Conservation (phyloP, 2,329 filamentous ascomycete genomes). For the Neopestalotiopsis clavispora region DNA sequence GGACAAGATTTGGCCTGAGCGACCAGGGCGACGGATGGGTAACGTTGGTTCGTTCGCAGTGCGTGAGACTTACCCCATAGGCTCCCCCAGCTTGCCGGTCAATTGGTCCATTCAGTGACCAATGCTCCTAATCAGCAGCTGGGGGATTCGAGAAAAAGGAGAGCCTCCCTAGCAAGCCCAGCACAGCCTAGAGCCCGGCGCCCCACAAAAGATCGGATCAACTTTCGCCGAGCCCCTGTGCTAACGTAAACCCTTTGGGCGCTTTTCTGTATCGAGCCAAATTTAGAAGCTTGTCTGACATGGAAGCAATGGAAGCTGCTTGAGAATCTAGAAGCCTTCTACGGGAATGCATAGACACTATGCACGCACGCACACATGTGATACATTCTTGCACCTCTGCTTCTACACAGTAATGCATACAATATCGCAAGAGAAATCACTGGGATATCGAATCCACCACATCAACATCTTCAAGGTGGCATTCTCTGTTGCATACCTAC, state of each 20-base stretch:
- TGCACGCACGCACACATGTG: too few species aligned
- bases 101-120: not conserved
- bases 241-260: too few species aligned
- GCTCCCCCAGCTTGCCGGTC: not conserved
- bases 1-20: constrained; percentile 14
- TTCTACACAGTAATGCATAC: too few species aligned
- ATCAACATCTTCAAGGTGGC: too few species aligned
- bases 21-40: not conserved
- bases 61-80: constrained; percentile 1
- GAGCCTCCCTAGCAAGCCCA: not conserved
- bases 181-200: not conserved
- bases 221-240: too few species aligned
- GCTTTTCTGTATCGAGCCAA: not conserved
- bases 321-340: not conserved
- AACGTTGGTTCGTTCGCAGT: not conserved
- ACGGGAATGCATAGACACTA: not conserved
- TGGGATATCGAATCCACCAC: too few species aligned
- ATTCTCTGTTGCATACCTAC: too few species aligned
- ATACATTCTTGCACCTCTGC: too few species aligned
- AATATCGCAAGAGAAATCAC: too few species aligned
- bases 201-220: too few species aligned
- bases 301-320: not conserved
- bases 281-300: not conserved
- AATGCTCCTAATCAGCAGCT: not conserved
- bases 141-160: not conserved